Base-by-base conservation (phyloP, 805 yeast genomes). In the Candida boleticola region DNA sequence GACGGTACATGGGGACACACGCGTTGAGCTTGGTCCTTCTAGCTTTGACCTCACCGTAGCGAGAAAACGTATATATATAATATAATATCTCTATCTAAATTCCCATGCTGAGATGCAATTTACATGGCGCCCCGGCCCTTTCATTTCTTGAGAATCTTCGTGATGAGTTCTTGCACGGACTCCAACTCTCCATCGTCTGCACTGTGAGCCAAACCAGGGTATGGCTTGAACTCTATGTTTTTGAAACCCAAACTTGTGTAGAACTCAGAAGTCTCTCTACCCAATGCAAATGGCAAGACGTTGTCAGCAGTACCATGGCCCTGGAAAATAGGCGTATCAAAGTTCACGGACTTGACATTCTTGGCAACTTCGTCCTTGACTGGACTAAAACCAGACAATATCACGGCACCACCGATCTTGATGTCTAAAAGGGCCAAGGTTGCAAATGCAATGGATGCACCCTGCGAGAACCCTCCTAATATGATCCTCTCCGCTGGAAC, bases 401-500 rank as follows among this genome's bases (percentile, higher is more conserved):
- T 78, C 18, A 89, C 61, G 23, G 86, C 72, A 1, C 96, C 98
- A 6, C 86, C 98, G 17, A 90, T 68, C 54, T 84, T 85, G 42
- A 66, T 57, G 16, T 81, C 80, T 25, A 73, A 59, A 9, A 74
- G 61, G 0, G 82, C 68, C 18, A 79, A 70, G 13, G 83, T 58
- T 2, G 86, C 88, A 45, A 86, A 66, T 1, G 93, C 66, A 9
- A 92, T 46, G 1, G 95, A 89, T 37, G 89, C 95, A 42, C 99
- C 99, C 65, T 93, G 99, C 3, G 95, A 84, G 59, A 93, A 93
- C 0, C 99, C 99, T 27, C 98, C 98, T 43, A 93, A 69, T n/a
- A 93, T 68, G 36, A 93, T 85, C 40, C 85, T 77, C 14, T 79
- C 79, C 0, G 84, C 69, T 3, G 77, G 72, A 27, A 85, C 74